These are phyloP conservation scores for Prunus persica DNA, from an alignment of 306 rosid species.

Conservation along the genomic window Prunus_persica_NCBIv2 NC_034009.1:9181001-9181500, in stretches of 20 bases:
- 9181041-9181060: not conserved
- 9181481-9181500: not conserved
- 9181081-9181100: not conserved
- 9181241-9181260: not conserved
- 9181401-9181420: not conserved
- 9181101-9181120: no score
- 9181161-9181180: not conserved
- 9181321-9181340: not conserved
- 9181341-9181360: not conserved
- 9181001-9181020: not conserved
- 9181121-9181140: no score
- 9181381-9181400: not conserved
- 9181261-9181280: not conserved
- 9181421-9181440: constrained; percentile 8
- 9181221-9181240: not conserved
- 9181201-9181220: not conserved
- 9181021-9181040: not conserved
- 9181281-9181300: not conserved
- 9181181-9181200: not conserved
- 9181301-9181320: constrained; percentile 3
- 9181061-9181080: not conserved
- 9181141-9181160: no score
- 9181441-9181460: not conserved
- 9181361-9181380: not conserved
- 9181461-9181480: no score